Base-by-base conservation (phyloP, 805 yeast genomes). In the Monosporozyma aquatica region DNA sequence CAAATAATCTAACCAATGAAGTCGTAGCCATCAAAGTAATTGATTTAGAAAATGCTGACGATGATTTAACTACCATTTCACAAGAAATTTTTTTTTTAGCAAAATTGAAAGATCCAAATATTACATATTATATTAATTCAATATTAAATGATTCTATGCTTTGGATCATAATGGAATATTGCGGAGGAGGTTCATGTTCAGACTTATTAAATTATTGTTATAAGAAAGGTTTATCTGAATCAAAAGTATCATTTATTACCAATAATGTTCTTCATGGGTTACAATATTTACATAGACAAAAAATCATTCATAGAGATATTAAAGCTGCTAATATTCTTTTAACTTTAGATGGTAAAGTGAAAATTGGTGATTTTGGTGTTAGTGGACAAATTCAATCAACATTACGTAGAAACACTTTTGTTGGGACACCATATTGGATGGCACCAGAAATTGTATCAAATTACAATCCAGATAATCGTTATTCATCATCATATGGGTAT, bases 341-440 rank as follows among this genome's bases (percentile, higher is more conserved):
- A 35, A 82, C 94, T 0, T 72, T 70, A 3, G 55, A 56, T 3
- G 96, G 95, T 0, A 66, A 68, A 23, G 76, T 89, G 30, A 90
- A 89, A 58, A 64, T 89, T 25, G 96, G 87, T 0, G 97, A 90
- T 64, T 89, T 89, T 67, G 97, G 97, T 1, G 96, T 89, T 4
- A 78, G 90, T 53, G 92, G 92, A 0, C 92, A 87, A 59, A 69
- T 89, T 22, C 73, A 80, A 17, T 57, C 96, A 2, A 80, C 79
- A 40, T 70, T 75, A 51, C 64, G 76, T 44, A 69, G 77, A 46
- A 74, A 80, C 48, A 85, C 96, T 0, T 81, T 89, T 69, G 95
- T 87, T 41, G 97, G 97, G 1, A 87, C 97, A 0, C 96, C 97
- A 11, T 86, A 77, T 62, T 89, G 97, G 97, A 89, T 90, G 97